Conservation (phyloP, 202 grass and related monocot genomes). For the Panicum hallii region DNA sequence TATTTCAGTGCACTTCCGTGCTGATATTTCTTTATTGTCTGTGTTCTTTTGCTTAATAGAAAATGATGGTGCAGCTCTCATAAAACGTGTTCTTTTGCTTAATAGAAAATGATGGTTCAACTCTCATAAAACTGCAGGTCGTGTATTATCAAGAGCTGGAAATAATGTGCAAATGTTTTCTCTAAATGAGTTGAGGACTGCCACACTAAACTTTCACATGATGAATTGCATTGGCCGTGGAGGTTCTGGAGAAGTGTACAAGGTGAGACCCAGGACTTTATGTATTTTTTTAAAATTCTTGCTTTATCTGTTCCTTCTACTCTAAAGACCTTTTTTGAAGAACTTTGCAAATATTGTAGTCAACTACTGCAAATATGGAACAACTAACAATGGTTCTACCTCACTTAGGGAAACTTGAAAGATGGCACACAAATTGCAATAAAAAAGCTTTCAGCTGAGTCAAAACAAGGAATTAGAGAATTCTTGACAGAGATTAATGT, state of each 20-base stretch:
- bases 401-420: slow-evolving; percentile 60
- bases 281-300: not conserved
- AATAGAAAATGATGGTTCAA: slow-evolving; percentile 39
- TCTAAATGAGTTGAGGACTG: slow-evolving; percentile 58
- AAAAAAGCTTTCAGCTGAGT: slow-evolving; percentile 69
- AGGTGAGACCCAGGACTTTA: slow-evolving; percentile 45
- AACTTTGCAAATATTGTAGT: slow-evolving; percentile 13
- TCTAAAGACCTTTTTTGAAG: slow-evolving; percentile 8
- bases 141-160: slow-evolving; percentile 46
- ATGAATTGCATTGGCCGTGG: slow-evolving; percentile 66
- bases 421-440: slow-evolving; percentile 63
- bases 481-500: slow-evolving; percentile 73
- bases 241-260: slow-evolving; percentile 72
- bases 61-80: slow-evolving; percentile 38
- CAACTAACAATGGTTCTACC: slow-evolving; percentile 36
- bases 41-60: slow-evolving; percentile 36
- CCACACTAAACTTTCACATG: slow-evolving; percentile 63
- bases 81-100: slow-evolving; percentile 35
- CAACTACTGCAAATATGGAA: slow-evolving; percentile 26
- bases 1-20: slow-evolving; percentile 29
- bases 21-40: not conserved
- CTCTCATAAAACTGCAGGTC: slow-evolving; percentile 48
- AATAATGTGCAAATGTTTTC: slow-evolving; percentile 61
- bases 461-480: slow-evolving; percentile 66
- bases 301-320: slow-evolving; percentile 31